These are phyloP conservation scores for Thinopyrum obtusiflorum DNA, from an alignment of 202 grass and related monocot species.

Conservation along the genomic window DNA sequence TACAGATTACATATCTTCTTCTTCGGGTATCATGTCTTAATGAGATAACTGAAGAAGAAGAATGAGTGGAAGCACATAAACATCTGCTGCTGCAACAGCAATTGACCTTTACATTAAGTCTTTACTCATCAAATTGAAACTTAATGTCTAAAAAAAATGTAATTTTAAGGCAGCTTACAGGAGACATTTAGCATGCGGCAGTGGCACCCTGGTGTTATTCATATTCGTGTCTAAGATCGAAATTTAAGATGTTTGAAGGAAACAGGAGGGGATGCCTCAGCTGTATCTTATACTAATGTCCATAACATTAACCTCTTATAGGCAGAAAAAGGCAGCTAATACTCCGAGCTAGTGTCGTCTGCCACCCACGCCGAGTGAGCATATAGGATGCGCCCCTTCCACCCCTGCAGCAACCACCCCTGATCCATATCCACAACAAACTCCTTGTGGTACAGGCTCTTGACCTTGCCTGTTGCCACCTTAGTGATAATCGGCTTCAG, in stretches of 20 bases:
- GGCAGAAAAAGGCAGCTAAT: neutral
- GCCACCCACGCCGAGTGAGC: conserved; percentile 58
- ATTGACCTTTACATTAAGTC: neutral
- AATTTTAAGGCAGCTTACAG: neutral
- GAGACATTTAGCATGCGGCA: neutral
- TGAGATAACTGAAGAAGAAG: conserved; percentile 22
- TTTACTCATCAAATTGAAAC: conserved; percentile 2
- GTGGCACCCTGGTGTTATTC: neutral
- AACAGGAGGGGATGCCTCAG: neutral
- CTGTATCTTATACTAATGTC: neutral
- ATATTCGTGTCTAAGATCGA: neutral
- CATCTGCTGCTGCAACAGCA: neutral
- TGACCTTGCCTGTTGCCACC: conserved; percentile 40
- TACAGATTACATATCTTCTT: neutral
- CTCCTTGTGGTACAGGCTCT: conserved; percentile 54
- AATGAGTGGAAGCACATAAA: neutral
- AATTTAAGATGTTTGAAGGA: neutral
- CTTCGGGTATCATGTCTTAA: neutral
- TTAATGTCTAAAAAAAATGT: neutral
- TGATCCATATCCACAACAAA: conserved; percentile 53
- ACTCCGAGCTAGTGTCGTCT: neutral
- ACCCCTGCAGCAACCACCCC: conserved; percentile 72
- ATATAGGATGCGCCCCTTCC: conserved; percentile 67
- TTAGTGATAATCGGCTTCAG: conserved; percentile 33
- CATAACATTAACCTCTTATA: neutral